Conservation (phyloP, 768 basidiomycete species). For the Holtermanniella nyarrowii region DNA sequence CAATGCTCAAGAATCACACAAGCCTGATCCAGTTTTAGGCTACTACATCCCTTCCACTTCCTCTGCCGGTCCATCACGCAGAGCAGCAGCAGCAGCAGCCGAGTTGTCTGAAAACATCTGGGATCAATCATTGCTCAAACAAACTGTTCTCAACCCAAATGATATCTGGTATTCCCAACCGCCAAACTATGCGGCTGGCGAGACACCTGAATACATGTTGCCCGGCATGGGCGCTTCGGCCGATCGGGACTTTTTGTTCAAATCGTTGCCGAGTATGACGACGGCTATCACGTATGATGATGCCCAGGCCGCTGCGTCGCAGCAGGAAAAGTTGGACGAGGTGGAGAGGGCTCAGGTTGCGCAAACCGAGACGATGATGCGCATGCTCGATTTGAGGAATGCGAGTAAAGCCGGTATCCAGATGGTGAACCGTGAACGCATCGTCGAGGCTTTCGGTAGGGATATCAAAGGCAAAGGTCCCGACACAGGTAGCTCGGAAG, state of each 20-base stretch:
- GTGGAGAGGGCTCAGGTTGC: conserved; percentile 17
- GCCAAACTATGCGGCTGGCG: conserved; percentile 15
- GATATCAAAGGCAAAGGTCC: conserved; percentile 45
- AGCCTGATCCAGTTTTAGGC: conserved; percentile 65
- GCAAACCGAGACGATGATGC: conserved; percentile 48
- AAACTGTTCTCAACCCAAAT: conserved; percentile 21
- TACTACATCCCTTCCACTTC: conserved; percentile 48
- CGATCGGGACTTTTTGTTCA: conserved; percentile 54
- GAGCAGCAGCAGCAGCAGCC: too few species aligned
- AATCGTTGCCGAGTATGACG: conserved; percentile 53
- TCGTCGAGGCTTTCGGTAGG: conserved; percentile 64
- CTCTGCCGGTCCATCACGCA: not conserved
- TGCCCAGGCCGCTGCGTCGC: conserved; percentile 25
- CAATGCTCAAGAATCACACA: conserved; percentile 42
- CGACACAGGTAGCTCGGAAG: conserved; percentile 75
- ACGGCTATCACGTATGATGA: conserved; percentile 22
- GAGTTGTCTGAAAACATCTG: conserved; percentile 11
- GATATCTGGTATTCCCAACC: conserved; percentile 21
- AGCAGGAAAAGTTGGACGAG: conserved; percentile 47
- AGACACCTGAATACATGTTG: conserved; percentile 14
- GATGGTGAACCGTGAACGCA: conserved; percentile 71
- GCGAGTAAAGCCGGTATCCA: conserved; percentile 78
- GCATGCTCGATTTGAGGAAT: conserved; percentile 71
- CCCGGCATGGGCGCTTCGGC: conserved; percentile 39
- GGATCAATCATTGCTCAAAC: conserved; percentile 22